Base-by-base conservation (phyloP, 148 eudicot species). In the Spergularia bocconei region DNA sequence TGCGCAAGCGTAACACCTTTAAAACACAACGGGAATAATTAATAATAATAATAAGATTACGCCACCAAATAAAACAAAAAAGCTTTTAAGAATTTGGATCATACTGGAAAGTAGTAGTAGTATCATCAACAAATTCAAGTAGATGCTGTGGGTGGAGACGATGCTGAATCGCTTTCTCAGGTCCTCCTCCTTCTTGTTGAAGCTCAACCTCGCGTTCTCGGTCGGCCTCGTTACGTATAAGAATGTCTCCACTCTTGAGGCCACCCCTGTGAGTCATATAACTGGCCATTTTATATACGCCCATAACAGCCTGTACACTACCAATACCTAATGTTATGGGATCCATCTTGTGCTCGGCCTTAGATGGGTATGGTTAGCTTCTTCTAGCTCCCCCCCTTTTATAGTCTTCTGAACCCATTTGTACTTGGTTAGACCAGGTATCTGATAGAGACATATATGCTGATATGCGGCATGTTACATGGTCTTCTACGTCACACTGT, bases 1-100 rank as follows among this genome's bases (percentile, higher is more conserved):
- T 6, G 23, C 11, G 36, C 79, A 76, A 23, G 33, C 17, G 33
- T 59, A 50, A n/a, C 79, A 76, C 44, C 63, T 38, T 19, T 60
- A 39, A 14, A 23, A 1, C 5, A 51, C 23, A 29, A 2, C 13
- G 3, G 7, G n/a, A n/a, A n/a, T n/a, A n/a, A n/a, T n/a, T n/a
- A n/a, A n/a, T n/a, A n/a, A n/a, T n/a, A n/a, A 15, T 3, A 55
- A 16, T 55, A 6, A 55, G 59, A 15, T n/a, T 7, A 21, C 8
- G 19, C 19, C 6, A 55, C 20, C 19, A 55, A 55, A 55, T 16
- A 15, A 55, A 14, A 55, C 4, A 29, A 29, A 29, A 29, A 3
- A 29, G 36, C n/a, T n/a, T 55, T 15, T 15, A 15, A 7, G 59
- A 55, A 16, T 1, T 13, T 13, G 19, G 7, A 7, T 55, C 10